A percentile compares a stretch with the other conserved stretches of the same genome.
Conservation (phyloP, 805 yeast genomes). For the Myxozyma neglecta region DNA sequence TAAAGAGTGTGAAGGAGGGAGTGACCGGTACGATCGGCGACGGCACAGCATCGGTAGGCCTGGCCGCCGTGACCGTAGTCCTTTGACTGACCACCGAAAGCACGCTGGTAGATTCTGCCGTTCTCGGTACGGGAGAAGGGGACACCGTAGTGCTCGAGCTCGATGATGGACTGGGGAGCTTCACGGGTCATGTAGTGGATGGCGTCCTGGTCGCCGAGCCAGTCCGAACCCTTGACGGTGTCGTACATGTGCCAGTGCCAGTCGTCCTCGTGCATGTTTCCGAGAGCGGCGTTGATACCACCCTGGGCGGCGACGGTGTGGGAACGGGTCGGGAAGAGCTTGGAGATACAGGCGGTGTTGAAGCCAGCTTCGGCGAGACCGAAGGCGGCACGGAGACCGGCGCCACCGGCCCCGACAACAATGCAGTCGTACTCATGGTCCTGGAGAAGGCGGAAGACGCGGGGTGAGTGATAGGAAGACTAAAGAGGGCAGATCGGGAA, state of each 20-base stretch:
- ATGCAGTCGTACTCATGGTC: constrained; percentile 98
- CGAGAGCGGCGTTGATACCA: constrained; percentile 98
- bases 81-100: constrained; percentile 96
- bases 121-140: constrained; percentile 97
- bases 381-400: constrained; percentile 97
- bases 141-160: constrained; percentile 96
- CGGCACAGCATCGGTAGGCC: constrained; percentile 99
- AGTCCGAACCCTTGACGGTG: constrained; percentile 97
- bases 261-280: constrained; percentile 96
- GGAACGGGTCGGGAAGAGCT: constrained; percentile 96
- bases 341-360: constrained; percentile 96
- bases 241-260: constrained; percentile 99
- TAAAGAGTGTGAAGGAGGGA: constrained; percentile 92
- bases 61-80: constrained; percentile 98
- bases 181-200: constrained; percentile 98
- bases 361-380: constrained; percentile 96
- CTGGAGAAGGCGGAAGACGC: neutral
- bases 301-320: constrained; percentile 99
- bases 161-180: constrained; percentile 94
- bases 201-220: constrained; percentile 99
- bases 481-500: neutral
- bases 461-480: neutral
- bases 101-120: constrained; percentile 97
- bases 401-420: constrained; percentile 99
- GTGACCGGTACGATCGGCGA: constrained; percentile 98